Conservation (phyloP, 805 yeast species). For the Candida xiaguanensis region DNA sequence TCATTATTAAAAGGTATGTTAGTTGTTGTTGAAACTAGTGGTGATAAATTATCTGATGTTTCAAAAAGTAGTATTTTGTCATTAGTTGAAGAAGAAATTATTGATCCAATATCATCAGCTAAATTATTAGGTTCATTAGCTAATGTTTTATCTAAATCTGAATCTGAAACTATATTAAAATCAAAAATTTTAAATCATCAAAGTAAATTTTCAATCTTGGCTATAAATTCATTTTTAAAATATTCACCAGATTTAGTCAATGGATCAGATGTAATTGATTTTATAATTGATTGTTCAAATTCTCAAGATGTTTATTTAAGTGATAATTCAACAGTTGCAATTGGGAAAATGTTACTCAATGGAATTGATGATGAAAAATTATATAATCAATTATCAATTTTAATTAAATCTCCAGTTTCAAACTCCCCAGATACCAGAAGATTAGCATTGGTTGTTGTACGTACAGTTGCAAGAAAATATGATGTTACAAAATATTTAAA, state of each 20-base stretch:
- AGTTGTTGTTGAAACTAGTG: conserved; percentile 79
- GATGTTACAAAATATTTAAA: conserved; percentile 53
- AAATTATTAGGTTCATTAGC: conserved; percentile 75
- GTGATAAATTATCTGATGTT: conserved; percentile 68
- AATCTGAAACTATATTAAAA: conserved; percentile 56
- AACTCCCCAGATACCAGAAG: conserved; percentile 76
- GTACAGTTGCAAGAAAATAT: conserved; percentile 70
- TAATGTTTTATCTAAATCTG: conserved; percentile 59
- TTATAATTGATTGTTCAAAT: conserved; percentile 42
- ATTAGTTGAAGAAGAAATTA: conserved; percentile 65
- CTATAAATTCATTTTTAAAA: conserved; percentile 75
- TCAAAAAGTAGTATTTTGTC: conserved; percentile 67
- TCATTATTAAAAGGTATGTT: conserved; percentile 83
- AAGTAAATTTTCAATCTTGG: conserved; percentile 59
- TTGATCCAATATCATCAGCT: conserved; percentile 70
- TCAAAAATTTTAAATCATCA: conserved; percentile 54
- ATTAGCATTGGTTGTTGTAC: conserved; percentile 65
- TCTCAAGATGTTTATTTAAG: conserved; percentile 50
- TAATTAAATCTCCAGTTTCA: conserved; percentile 51
- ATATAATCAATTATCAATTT: conserved; percentile 47
- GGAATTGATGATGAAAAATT: conserved; percentile 42
- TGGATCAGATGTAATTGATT: conserved; percentile 48
- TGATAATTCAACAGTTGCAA: conserved; percentile 75
- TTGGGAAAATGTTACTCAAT: conserved; percentile 69
- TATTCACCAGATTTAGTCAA: conserved; percentile 65